These are phyloP conservation scores for Chrysosporium keratinophilum DNA, from an alignment of 2,329 filamentous ascomycete species.

Conservation along the genomic window DNA sequence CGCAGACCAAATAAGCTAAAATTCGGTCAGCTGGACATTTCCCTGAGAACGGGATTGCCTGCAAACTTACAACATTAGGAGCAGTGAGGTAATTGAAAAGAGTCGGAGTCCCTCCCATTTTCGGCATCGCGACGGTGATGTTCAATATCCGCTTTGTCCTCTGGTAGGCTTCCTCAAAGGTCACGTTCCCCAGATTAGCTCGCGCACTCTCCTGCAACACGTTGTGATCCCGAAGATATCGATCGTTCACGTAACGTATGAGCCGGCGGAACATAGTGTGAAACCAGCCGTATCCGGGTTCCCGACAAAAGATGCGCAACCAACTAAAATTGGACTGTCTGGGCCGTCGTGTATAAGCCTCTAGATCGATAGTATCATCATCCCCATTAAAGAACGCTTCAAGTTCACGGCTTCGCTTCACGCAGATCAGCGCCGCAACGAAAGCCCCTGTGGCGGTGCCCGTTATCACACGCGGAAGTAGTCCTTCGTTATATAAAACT, in stretches of 20 bases:
- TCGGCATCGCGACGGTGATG: slow-evolving; percentile 74
- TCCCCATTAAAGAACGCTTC: slow-evolving; percentile 65
- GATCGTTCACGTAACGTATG: slow-evolving; percentile 59
- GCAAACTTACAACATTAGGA: slow-evolving; percentile 67
- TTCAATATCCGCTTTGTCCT: slow-evolving; percentile 79
- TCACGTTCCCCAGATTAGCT: slow-evolving; percentile 76
- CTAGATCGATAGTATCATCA: slow-evolving; percentile 62
- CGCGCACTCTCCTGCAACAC: slow-evolving; percentile 76
- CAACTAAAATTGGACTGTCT: slow-evolving; percentile 1
- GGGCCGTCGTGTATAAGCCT: slow-evolving; percentile 53
- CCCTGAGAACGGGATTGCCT: background rate
- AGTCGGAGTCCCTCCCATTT: slow-evolving; percentile 65
- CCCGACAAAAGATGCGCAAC: background rate
- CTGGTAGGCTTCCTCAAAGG: slow-evolving; percentile 84
- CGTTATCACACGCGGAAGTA: slow-evolving; percentile 81
- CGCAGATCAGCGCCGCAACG: slow-evolving; percentile 77
- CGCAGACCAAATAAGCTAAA: slow-evolving; percentile 50
- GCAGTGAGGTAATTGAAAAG: slow-evolving; percentile 87
- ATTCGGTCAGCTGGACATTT: background rate
- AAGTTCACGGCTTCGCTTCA: slow-evolving; percentile 78
- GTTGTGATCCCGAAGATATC: slow-evolving; percentile 72
- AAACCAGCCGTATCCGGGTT: slow-evolving; percentile 33
- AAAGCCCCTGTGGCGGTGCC: slow-evolving; percentile 84
- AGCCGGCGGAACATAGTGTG: slow-evolving; percentile 57
- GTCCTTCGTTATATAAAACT: slow-evolving; percentile 65